phyloP scores from a whole-genome alignment of 2,329 filamentous ascomycete genomes.

The Cercospora sojina region DNA sequence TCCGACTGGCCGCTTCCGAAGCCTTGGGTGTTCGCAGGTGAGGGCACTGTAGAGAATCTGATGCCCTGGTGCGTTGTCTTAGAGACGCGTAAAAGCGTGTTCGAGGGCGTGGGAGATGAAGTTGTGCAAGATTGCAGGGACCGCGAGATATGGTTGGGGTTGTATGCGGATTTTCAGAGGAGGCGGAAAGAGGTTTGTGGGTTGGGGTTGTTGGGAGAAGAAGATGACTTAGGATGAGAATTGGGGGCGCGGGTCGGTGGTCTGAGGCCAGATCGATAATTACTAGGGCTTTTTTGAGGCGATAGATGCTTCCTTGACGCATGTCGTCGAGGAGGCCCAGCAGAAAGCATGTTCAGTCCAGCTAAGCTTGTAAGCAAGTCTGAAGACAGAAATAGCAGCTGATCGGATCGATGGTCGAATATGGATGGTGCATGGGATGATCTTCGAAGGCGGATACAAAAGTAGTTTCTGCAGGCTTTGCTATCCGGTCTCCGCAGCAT shows the following conservation, averaged over 20 bases:
- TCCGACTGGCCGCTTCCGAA: constrained; percentile 71
- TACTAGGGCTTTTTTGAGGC: too few species aligned
- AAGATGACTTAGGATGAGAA: neutral
- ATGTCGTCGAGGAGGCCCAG: neutral
- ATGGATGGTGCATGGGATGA: neutral
- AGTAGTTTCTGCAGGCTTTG: neutral
- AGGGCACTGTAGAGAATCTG: neutral
- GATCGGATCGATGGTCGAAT: neutral
- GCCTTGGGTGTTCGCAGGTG: constrained; percentile 47
- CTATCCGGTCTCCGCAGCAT: neutral
- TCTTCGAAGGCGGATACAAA: neutral
- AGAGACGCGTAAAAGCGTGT: neutral
- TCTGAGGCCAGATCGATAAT: neutral
- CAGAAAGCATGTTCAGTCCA: neutral
- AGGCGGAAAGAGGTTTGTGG: constrained; percentile 9
- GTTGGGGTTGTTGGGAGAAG: neutral
- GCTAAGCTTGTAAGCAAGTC: neutral
- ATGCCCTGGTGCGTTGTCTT: constrained; percentile 3
- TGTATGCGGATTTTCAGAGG: constrained; percentile 10
- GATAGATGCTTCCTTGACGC: neutral
- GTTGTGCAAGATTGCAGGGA: constrained; percentile 1
- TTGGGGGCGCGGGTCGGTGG: neutral
- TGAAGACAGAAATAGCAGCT: neutral
- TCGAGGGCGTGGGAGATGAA: neutral
- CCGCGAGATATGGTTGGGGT: constrained; percentile 7